Evolutionary conservation across 192 early-diverging fungal species (phyloP).

Genomic region (Rhizoclosmatium sp.): DNA sequence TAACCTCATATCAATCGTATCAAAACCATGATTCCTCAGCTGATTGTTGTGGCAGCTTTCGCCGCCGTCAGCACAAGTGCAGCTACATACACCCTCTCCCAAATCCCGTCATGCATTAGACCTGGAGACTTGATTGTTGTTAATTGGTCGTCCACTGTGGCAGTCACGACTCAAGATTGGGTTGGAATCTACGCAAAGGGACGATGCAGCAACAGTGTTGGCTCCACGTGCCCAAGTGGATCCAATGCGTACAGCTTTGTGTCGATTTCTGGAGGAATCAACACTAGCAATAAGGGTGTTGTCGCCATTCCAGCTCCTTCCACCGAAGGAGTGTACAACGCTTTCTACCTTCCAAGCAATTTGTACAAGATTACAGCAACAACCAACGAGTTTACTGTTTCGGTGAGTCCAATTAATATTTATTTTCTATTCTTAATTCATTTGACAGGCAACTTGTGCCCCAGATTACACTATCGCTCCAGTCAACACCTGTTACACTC

Average conservation of each 20-base stretch:
- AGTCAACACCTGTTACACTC: background rate
- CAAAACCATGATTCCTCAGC: too few relatives aligned
- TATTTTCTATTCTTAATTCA: background rate
- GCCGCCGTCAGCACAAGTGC: too few relatives aligned
- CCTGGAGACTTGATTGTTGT: constrained; percentile 13
- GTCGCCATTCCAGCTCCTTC: background rate
- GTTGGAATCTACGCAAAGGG: background rate
- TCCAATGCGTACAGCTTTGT: constrained; percentile 11
- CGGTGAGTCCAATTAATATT: background rate
- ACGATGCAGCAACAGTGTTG: constrained; percentile 4
- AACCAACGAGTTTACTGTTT: constrained; percentile 23
- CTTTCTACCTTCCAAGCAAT: constrained; percentile 15
- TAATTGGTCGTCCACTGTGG: background rate
- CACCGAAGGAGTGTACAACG: background rate
- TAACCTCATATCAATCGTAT: too few relatives aligned
- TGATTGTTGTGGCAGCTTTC: too few relatives aligned
- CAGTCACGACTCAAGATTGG: constrained; percentile 13
- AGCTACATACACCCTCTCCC: background rate
- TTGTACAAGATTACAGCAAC: constrained; percentile 8
- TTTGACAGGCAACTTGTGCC: background rate
- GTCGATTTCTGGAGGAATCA: constrained; percentile 1
- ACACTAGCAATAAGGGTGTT: constrained; percentile 4
- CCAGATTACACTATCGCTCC: background rate
- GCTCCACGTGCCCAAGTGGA: background rate
- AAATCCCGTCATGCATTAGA: constrained; percentile 5